These are phyloP conservation scores for Phytopythium aichiense DNA, from an alignment of 352 stramenopile species.

Conservation along the genomic window DNA sequence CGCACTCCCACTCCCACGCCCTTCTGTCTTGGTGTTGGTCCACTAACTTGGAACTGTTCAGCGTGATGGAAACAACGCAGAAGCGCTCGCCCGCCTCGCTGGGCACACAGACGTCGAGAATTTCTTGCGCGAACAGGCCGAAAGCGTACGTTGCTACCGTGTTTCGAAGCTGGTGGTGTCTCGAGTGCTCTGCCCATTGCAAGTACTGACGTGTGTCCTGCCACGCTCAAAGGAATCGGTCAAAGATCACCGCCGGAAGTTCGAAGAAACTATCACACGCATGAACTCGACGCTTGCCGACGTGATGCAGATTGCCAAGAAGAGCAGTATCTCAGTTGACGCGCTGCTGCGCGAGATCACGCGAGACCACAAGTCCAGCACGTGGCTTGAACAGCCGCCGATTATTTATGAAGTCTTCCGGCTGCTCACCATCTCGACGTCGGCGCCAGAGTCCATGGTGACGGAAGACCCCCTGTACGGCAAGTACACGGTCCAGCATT, in stretches of 20 bases:
- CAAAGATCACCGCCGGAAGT: conserved; percentile 78
- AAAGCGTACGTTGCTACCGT: conserved; percentile 50
- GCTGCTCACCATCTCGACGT: conserved; percentile 45
- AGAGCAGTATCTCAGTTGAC: conserved; percentile 66
- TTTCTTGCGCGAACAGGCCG: conserved; percentile 69
- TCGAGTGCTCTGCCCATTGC: neutral
- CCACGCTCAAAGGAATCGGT: conserved; percentile 60
- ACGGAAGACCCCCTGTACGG: conserved; percentile 67
- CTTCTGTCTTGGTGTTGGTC: neutral
- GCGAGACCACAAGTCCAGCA: conserved; percentile 60
- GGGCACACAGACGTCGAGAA: conserved; percentile 74
- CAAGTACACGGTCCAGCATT: conserved; percentile 79
- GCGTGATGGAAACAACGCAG: conserved; percentile 74
- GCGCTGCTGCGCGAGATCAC: conserved; percentile 75
- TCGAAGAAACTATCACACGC: conserved; percentile 72
- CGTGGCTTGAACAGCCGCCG: conserved; percentile 69
- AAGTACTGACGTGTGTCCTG: neutral
- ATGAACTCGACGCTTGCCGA: conserved; percentile 55
- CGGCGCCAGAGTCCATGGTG: conserved; percentile 25
- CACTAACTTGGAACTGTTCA: conserved; percentile 16
- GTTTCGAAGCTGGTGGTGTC: neutral
- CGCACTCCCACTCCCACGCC: neutral
- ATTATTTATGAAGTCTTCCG: conserved; percentile 85
- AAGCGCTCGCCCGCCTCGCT: conserved; percentile 52
- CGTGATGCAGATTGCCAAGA: conserved; percentile 61